Base-by-base conservation (phyloP, 108 stramenopile genomes). In the Fragilaria radians region DNA sequence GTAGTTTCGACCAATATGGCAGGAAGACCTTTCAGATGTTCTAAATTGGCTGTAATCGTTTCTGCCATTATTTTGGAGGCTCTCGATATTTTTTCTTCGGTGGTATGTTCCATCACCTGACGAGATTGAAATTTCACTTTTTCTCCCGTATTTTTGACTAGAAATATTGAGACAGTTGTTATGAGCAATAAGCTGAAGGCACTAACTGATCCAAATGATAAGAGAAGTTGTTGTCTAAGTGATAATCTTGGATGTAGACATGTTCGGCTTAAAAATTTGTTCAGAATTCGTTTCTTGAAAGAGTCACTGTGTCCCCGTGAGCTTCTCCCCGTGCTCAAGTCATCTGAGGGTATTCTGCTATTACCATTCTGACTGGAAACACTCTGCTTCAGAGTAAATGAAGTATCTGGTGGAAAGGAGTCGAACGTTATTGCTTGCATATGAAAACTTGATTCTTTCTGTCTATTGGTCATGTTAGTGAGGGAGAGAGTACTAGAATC, bases 161-260 rank as follows among this genome's bases (percentile, higher is more conserved):
- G 45, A 17, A 79, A 28, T 28, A 61, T 73, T 1, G 77, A 65
- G 24, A 72, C 36, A 1, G 73, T 18, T 0, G 79, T 72, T 9
- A 80, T 66, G 1, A 73, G 14, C 3, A 61, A n/a, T 22, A 76
- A 66, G 3, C 77, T 60, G n/a, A 79, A 17, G 17, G 67, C 54
- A 14, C 65, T 58, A 2, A 63, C 63, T 18, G 59, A 52, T 18
- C 83, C 83, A 66, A 75, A 85, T 9, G 71, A 62, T 19, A 71
- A 29, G 4, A 85, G 33, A 62, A 85, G 50, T 34, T 85, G 83
- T 18, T 54, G 48, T 27, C 83, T 64, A 23, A 85, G 60, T 19
- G 83, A 68, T 56, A 76, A 78, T 14, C 59, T 48, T 11, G 77
- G 64, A 28, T 72, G 72, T 25, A 85, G 57, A 22, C 74, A 79